Evolutionary conservation across 2,329 filamentous ascomycete genomes (phyloP), one percentile per base, ranked within the genome.

Genomic region (Paraphaeosphaeria minitans): DNA sequence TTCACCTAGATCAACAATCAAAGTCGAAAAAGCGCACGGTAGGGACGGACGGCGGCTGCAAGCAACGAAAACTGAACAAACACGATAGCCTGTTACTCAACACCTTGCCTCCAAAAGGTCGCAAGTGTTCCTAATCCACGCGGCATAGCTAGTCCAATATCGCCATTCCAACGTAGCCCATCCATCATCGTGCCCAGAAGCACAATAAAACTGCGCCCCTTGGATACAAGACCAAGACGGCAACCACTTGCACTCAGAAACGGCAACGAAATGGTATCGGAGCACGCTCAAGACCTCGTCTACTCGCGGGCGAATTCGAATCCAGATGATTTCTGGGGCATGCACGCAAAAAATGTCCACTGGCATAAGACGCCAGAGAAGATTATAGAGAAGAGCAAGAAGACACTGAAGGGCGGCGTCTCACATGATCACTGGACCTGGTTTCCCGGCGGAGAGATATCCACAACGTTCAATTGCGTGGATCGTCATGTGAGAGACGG

Each of bases 381-480:
- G 0, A 84, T 86, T 0, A 83, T 96, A 22, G 79, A 79, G 3
- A 81, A 79, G 41, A 84, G 82, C 21, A 86, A 83, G 49, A 93
- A 91, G 77, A 85, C 81, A 8, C 80, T 95, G 4, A 77, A 81
- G 54, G 84, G 79, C 63, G 88, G 87, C 56, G 78, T 82, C n/a
- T 80, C 81, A 16, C 88, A 96, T 72, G 83, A 87, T 43, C 87
- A 90, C 71, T 97, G 93, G 93, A 85, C 87, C 62, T 98, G 94
- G 94, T 97, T 96, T 67, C 86, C 91, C 0, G 91, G 87, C 62
- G 94, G 93, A 62, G 88, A 95, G 79, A 91, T 98, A 66, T 95
- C 90, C 41, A 97, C 92, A 0, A 92, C 90, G 66, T 96, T 92
- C 81, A 98, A 97, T 75, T 96, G 92, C 73, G 81, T 97, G 14